phyloP scores from a whole-genome alignment of 2,329 filamentous ascomycete genomes.

The Orbilia javanica region DNA sequence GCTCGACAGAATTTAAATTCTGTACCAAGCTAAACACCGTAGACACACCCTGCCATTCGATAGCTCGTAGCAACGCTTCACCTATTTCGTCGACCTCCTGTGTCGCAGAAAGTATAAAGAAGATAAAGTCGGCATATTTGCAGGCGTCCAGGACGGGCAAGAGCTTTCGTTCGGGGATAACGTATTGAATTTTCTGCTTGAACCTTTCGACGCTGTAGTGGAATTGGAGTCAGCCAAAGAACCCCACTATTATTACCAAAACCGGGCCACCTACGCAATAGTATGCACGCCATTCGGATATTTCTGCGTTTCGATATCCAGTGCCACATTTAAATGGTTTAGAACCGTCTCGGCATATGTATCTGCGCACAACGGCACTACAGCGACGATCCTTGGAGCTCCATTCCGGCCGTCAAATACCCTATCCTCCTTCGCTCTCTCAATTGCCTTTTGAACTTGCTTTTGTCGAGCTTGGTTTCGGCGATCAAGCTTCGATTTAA shows the following conservation, averaged over 20 bases:
- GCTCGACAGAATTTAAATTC: slow-evolving; percentile 80
- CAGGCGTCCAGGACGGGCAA: slow-evolving; percentile 85
- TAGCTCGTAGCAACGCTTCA: slow-evolving; percentile 84
- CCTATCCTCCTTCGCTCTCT: slow-evolving; percentile 81
- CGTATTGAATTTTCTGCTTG: slow-evolving; percentile 92
- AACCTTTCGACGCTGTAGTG: slow-evolving; percentile 78
- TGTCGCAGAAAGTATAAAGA: slow-evolving; percentile 84
- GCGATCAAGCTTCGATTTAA: slow-evolving; percentile 97
- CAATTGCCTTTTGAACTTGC: slow-evolving; percentile 83
- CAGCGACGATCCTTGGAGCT: slow-evolving; percentile 86
- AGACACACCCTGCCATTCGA: slow-evolving; percentile 94
- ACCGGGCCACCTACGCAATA: slow-evolving; percentile 24
- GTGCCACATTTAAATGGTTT: slow-evolving; percentile 77
- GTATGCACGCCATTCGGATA: slow-evolving; percentile 72
- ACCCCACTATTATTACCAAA: not conserved
- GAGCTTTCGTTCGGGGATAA: slow-evolving; percentile 76
- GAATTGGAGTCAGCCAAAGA: not conserved
- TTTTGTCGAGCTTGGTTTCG: slow-evolving; percentile 95
- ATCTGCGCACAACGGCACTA: slow-evolving; percentile 84
- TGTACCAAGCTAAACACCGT: slow-evolving; percentile 90
- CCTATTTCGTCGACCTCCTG: slow-evolving; percentile 87
- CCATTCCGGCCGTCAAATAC: slow-evolving; percentile 89
- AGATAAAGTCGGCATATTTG: slow-evolving; percentile 88
- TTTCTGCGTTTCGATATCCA: slow-evolving; percentile 78
- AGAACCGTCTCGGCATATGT: slow-evolving; percentile 76